Percentiles rank a stretch among this genome's conserved stretches.
Conservation (phyloP, 2,329 filamentous ascomycete genomes). For the Colletotrichum lentis region DNA sequence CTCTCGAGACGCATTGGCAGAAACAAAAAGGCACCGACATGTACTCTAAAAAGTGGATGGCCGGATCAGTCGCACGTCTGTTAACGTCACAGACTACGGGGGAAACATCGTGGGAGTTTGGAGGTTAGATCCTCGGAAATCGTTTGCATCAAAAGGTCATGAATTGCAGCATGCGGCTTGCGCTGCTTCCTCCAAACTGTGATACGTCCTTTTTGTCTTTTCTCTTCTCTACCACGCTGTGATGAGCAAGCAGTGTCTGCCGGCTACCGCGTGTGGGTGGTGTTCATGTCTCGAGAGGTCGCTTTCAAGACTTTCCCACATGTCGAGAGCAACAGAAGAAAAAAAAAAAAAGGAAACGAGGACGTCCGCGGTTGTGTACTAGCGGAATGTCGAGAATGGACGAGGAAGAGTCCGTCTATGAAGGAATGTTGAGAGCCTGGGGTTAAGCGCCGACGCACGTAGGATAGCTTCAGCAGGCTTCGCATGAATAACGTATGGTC, state of each 20-base stretch:
- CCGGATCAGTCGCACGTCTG: conserved; percentile 52
- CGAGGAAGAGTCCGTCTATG: conserved; percentile 33
- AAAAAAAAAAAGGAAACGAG: conserved; percentile 24
- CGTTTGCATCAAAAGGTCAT: conserved; percentile 54
- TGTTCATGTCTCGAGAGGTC: conserved; percentile 26
- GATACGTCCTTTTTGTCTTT: conserved; percentile 25
- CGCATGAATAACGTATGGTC: conserved; percentile 35
- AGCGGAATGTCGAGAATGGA: conserved; percentile 20
- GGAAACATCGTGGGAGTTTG: conserved; percentile 55
- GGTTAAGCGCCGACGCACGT: conserved; percentile 35
- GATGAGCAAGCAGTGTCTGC: conserved; percentile 36
- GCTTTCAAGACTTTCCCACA: conserved; percentile 24
- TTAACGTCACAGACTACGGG: conserved; percentile 53
- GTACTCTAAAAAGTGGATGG: conserved; percentile 58
- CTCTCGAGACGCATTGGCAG: conserved; percentile 54
- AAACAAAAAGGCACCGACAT: conserved; percentile 53
- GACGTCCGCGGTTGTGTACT: conserved; percentile 12
- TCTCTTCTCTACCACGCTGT: conserved; percentile 24
- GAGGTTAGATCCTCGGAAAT: conserved; percentile 59
- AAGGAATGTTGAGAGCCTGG: conserved; percentile 35
- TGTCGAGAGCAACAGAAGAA: conserved; percentile 21
- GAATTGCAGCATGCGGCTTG: conserved; percentile 38
- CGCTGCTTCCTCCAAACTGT: conserved; percentile 37
- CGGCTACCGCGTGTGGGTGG: conserved; percentile 21
- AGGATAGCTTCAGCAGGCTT: conserved; percentile 37